Evolutionary conservation across 352 stramenopile species (phyloP), one percentile per base, ranked within the genome.

Genomic region (Globisporangium spinosum): DNA sequence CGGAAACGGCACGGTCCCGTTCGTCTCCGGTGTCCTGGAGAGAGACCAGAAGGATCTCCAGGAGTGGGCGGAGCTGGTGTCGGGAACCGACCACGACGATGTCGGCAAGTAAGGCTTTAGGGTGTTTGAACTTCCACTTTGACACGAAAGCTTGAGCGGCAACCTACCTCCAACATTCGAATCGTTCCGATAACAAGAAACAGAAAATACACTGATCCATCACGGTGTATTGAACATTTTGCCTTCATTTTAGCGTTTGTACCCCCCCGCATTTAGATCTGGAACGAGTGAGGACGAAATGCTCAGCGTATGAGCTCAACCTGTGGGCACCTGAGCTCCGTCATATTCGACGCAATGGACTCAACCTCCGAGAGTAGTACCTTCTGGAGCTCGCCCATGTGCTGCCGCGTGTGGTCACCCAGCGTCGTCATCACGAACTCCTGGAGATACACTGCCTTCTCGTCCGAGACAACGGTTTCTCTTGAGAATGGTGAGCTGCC

Each of bases 41-140:
- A 49, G 53, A n/a, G 62, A 67, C 34, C 29, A 49, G 12, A 38
- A 53, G 35, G 49, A 61, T 2, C 47, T 67, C 29, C 29, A 58
- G 6, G 62, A 59, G 32, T 67, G 62, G 62, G 35, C 13, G 2
- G 49, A 49, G 12, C 7, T 58, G 1, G 22, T 67, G 8, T 58
- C 61, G 20, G 20, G 22, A 23, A 67, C 61, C 8, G 61, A 67
- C 47, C 34, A 53, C 22, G 45, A 47, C 27, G 61, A 67, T 22
- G 38, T 45, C 38, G 38, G 12, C 38, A 45, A 45, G 9, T 45
- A 45, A 32, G 27, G 38, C 5, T 7, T 45, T 4, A 4, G 38
- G 5, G 3, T 6, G 15, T 45, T 4, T 15, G 10, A 45, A 4
- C 38, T 45, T 15, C 3, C 38, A 45, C 0, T 17, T 15, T 45